Conservation (phyloP, 306 rosid species). For the Heteromeles arbutifolia region DNA sequence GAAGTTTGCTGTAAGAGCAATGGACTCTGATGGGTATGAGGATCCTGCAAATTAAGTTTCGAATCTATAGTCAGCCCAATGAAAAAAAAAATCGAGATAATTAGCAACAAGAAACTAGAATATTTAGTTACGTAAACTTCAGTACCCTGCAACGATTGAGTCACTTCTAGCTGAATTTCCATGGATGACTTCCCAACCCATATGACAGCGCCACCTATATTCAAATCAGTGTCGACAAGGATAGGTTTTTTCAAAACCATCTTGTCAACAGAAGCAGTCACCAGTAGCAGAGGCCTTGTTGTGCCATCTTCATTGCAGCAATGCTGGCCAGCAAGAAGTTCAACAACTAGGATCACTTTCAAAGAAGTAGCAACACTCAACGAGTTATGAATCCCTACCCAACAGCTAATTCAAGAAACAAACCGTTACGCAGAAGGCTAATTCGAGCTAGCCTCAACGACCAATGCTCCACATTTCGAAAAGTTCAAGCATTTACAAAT, state of each 20-base stretch:
- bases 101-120: not conserved
- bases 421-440: not conserved
- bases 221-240: constrained; percentile 45
- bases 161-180: constrained; percentile 71
- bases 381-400: not conserved
- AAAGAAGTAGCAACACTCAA: not conserved
- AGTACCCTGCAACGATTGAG: constrained; percentile 43
- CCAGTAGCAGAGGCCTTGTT: constrained; percentile 54
- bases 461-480: not conserved
- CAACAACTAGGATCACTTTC: not conserved
- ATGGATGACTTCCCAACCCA: constrained; percentile 85
- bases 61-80: not conserved
- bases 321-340: constrained; percentile 36
- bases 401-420: too few relatives aligned
- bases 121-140: not conserved
- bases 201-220: constrained; percentile 68
- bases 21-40: constrained; percentile 28
- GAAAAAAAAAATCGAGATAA: not conserved
- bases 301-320: constrained; percentile 61
- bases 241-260: constrained; percentile 67
- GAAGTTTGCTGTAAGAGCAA: constrained; percentile 66
- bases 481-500: not conserved
- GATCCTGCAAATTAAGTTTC: constrained; percentile 32
- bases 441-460: not conserved
- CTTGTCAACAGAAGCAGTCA: constrained; percentile 81